phyloP scores from a whole-genome alignment of 495 filamentous ascomycete species.

The Ramalina peruviana region DNA sequence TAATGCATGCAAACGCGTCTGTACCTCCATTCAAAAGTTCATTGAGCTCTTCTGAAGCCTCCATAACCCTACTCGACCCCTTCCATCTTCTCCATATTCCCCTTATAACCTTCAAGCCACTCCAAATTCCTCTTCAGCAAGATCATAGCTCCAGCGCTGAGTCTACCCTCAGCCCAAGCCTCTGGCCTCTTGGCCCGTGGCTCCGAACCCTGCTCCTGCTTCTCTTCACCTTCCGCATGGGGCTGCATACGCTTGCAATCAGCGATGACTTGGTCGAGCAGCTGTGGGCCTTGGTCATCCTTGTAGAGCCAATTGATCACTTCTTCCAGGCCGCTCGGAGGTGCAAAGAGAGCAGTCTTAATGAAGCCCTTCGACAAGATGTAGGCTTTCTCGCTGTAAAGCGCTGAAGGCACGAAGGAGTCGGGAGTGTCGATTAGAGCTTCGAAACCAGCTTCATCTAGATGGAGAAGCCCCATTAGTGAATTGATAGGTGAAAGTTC shows the following conservation, averaged over 20 bases:
- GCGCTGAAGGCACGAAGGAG: slow-evolving; percentile 28
- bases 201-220: neutral
- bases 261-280: slow-evolving; percentile 26
- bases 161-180: slow-evolving; percentile 9
- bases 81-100: neutral
- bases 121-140: slow-evolving; percentile 25
- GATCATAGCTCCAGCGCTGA: slow-evolving; percentile 26
- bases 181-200: neutral
- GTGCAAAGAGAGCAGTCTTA: slow-evolving; percentile 29
- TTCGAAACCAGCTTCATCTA: slow-evolving; percentile 48
- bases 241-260: slow-evolving; percentile 15
- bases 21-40: no score
- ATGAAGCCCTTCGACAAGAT: slow-evolving; percentile 40
- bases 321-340: slow-evolving; percentile 30
- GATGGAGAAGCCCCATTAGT: neutral
- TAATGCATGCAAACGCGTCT: no score
- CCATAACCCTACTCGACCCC: no score
- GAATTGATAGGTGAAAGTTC: neutral
- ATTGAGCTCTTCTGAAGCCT: no score
- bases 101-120: slow-evolving; percentile 19
- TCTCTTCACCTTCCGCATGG: neutral
- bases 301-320: slow-evolving; percentile 40
- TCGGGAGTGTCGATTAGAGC: slow-evolving; percentile 28
- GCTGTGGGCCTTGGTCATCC: slow-evolving; percentile 16
- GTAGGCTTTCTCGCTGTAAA: slow-evolving; percentile 43